Conservation (phyloP, 352 stramenopile genomes). For the Globisporangium solare region DNA sequence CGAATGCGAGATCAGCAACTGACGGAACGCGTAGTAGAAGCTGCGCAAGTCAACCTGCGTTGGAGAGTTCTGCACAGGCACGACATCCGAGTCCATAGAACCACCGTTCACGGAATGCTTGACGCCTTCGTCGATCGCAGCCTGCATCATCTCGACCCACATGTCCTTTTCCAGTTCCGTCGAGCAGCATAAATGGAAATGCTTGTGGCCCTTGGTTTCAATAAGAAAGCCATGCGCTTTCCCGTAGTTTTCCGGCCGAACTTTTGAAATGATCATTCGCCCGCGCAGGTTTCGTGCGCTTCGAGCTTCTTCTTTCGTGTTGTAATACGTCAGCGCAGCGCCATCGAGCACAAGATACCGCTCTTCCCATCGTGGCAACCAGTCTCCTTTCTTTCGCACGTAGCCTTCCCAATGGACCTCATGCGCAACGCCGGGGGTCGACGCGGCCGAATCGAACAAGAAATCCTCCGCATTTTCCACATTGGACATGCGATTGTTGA, state of each 20-base stretch:
- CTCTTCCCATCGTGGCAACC: slow-evolving; percentile 87
- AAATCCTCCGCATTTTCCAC: slow-evolving; percentile 15
- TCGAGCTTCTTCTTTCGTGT: slow-evolving; percentile 82
- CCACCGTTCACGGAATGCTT: slow-evolving; percentile 29
- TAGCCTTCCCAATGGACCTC: slow-evolving; percentile 88
- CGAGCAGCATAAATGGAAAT: slow-evolving; percentile 83
- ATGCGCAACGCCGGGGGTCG: slow-evolving; percentile 41
- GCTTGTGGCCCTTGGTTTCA: slow-evolving; percentile 85
- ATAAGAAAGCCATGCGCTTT: slow-evolving; percentile 86
- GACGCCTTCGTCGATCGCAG: slow-evolving; percentile 73
- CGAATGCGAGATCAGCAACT: slow-evolving; percentile 86
- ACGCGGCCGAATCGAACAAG: slow-evolving; percentile 30
- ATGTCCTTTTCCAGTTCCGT: slow-evolving; percentile 88
- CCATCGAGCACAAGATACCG: slow-evolving; percentile 86
- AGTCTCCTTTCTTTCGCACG: slow-evolving; percentile 87
- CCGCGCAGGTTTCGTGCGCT: slow-evolving; percentile 76
- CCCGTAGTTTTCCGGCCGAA: slow-evolving; percentile 82
- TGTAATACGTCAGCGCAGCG: slow-evolving; percentile 82
- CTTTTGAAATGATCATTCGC: slow-evolving; percentile 76
- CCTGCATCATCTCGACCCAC: slow-evolving; percentile 91
- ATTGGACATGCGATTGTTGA: slow-evolving; percentile 8
- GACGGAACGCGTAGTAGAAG: slow-evolving; percentile 86
- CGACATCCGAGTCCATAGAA: slow-evolving; percentile 20
- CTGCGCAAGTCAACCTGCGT: slow-evolving; percentile 81
- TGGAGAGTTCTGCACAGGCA: slow-evolving; percentile 43